A percentile compares a stretch with the other conserved stretches of the same genome.
phyloP scores from a whole-genome alignment of 2,329 filamentous ascomycete genomes.

The Rhytidhysteron rufulum region DNA sequence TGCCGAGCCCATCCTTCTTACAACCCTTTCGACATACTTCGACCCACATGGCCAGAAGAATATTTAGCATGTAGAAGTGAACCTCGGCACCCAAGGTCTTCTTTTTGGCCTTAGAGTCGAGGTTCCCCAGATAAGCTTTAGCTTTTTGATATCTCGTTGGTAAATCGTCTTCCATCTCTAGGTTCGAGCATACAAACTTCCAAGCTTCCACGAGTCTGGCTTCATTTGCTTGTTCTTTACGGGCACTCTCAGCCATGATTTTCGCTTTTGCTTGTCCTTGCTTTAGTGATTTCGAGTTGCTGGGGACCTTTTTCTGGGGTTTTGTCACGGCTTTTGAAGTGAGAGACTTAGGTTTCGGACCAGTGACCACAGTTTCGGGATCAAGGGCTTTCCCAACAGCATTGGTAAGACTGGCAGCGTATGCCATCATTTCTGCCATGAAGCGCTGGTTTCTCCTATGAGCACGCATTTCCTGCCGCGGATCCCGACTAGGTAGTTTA shows the following conservation, averaged over 20 bases:
- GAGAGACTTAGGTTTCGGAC: constrained; percentile 13
- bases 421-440: constrained; percentile 64
- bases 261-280: constrained; percentile 39
- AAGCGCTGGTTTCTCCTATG: constrained; percentile 57
- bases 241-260: constrained; percentile 39
- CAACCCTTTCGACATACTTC: constrained; percentile 23
- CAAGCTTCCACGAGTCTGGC: constrained; percentile 44
- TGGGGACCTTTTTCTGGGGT: constrained; percentile 18
- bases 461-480: constrained; percentile 35
- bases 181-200: constrained; percentile 41
- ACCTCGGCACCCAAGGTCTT: constrained; percentile 44
- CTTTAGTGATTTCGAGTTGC: constrained; percentile 17
- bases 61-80: constrained; percentile 48
- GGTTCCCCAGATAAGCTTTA: constrained; percentile 45
- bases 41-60: constrained; percentile 49
- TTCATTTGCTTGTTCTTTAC: constrained; percentile 39
- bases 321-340: constrained; percentile 9
- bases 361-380: constrained; percentile 60
- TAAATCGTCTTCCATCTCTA: constrained; percentile 45
- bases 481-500: constrained; percentile 23
- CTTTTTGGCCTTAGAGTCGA: constrained; percentile 37
- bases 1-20: constrained; percentile 25
- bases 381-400: constrained; percentile 59
- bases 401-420: constrained; percentile 67
- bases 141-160: constrained; percentile 48